Conservation (phyloP, 441 rosid species). For the Erodium texanum region DNA sequence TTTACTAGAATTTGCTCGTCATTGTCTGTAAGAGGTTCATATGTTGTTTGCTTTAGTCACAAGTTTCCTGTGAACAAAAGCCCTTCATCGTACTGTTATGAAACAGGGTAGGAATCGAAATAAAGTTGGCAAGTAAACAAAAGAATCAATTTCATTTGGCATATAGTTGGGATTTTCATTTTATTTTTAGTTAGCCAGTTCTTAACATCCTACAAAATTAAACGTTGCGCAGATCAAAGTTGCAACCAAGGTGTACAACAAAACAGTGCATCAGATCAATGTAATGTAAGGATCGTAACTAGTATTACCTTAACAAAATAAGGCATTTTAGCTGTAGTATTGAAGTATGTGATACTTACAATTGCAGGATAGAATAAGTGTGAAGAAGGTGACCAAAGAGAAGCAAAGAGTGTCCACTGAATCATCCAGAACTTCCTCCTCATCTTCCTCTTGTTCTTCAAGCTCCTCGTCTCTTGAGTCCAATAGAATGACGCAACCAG, state of each 20-base stretch:
- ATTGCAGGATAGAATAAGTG: constrained; percentile 57
- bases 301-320: background rate
- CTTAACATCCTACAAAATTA: background rate
- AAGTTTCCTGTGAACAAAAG: background rate
- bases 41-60: background rate
- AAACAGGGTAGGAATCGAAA: background rate
- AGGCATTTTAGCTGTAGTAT: background rate
- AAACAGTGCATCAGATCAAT: constrained; percentile 27
- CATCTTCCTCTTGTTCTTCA: constrained; percentile 75
- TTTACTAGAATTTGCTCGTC: background rate
- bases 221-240: constrained; percentile 39
- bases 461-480: constrained; percentile 57
- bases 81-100: background rate
- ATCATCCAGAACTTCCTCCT: constrained; percentile 57
- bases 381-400: constrained; percentile 42
- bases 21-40: background rate
- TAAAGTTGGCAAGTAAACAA: too few relatives aligned
- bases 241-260: constrained; percentile 30
- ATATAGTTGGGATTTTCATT: background rate
- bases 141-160: background rate
- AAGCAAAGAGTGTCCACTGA: constrained; percentile 72
- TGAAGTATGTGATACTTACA: constrained; percentile 16
- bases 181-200: too few relatives aligned
- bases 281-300: constrained; percentile 36
- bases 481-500: constrained; percentile 40